phyloP scores from a whole-genome alignment of 176 grass and related monocot species.

The Saccharum officinarum region DNA sequence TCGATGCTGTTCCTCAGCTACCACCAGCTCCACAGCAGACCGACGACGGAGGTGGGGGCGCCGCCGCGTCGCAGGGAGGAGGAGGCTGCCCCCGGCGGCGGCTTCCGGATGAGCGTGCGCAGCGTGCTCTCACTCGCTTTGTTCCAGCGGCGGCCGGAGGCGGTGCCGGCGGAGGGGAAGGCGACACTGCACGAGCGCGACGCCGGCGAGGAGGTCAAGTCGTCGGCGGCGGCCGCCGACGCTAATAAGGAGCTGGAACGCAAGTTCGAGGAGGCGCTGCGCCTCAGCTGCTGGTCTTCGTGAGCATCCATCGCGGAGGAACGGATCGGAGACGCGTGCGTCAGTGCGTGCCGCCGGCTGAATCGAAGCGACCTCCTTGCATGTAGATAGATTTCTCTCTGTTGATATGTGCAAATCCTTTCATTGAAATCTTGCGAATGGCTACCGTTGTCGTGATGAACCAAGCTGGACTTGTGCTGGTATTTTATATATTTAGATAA shows the following conservation, averaged over 20 bases:
- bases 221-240: neutral
- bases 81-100: neutral
- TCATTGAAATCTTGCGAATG: neutral
- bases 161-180: neutral
- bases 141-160: neutral
- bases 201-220: neutral
- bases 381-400: neutral
- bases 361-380: neutral
- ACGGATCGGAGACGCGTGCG: neutral
- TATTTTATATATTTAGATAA: too few relatives aligned
- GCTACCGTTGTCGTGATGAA: neutral
- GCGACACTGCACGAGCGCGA: neutral
- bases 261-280: conserved; percentile 63
- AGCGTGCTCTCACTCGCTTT: neutral
- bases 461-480: too few relatives aligned
- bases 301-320: conserved; percentile 17
- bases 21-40: conserved; percentile 53
- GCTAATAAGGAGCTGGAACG: conserved; percentile 17
- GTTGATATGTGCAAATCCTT: neutral
- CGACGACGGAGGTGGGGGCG: neutral
- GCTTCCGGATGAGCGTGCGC: conserved; percentile 20
- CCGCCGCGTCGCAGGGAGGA: neutral
- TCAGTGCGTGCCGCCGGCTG: neutral
- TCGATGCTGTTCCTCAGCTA: conserved; percentile 88
- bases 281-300: conserved; percentile 67